A percentile compares a stretch with the other conserved stretches of the same genome.
Conservation (phyloP, 345 rosid species). For the Geranium brycei region DNA sequence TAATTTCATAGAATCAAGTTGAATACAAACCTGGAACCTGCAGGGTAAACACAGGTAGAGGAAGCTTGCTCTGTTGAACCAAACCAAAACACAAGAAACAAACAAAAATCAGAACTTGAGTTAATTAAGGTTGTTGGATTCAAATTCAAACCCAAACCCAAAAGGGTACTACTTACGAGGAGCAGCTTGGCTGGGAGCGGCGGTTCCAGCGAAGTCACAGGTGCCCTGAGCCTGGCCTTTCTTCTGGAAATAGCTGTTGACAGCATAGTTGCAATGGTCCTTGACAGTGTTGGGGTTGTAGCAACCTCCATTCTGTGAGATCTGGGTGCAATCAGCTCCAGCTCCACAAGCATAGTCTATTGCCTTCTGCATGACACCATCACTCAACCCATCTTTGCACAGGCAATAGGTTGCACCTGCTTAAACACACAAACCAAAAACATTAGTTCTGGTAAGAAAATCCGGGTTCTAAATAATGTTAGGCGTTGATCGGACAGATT, state of each 20-base stretch:
- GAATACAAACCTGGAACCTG: background rate
- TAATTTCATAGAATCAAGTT: background rate
- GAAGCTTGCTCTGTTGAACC: background rate
- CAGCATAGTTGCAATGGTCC: slow-evolving; percentile 86
- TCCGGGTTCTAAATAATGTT: no score
- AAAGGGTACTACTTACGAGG: slow-evolving; percentile 21
- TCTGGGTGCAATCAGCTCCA: slow-evolving; percentile 53
- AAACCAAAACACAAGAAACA: no score
- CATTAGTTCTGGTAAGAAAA: no score
- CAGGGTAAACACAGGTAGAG: background rate
- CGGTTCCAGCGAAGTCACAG: slow-evolving; percentile 72
- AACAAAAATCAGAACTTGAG: no score
- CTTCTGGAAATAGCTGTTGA: slow-evolving; percentile 69
- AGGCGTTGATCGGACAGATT: no score
- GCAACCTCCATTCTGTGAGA: slow-evolving; percentile 54
- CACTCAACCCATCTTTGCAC: slow-evolving; percentile 55
- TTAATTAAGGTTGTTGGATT: no score
- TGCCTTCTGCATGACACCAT: slow-evolving; percentile 39
- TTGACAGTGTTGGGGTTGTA: slow-evolving; percentile 69
- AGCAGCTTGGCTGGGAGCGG: slow-evolving; percentile 30
- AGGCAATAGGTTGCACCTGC: slow-evolving; percentile 41
- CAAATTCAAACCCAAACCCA: no score
- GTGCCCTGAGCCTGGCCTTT: slow-evolving; percentile 38
- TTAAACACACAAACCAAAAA: no score
- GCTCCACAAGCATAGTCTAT: slow-evolving; percentile 84